A percentile compares a stretch with the other conserved stretches of the same genome.
phyloP scores from a whole-genome alignment of 2,329 filamentous ascomycete species.

The Apiospora aurea region DNA sequence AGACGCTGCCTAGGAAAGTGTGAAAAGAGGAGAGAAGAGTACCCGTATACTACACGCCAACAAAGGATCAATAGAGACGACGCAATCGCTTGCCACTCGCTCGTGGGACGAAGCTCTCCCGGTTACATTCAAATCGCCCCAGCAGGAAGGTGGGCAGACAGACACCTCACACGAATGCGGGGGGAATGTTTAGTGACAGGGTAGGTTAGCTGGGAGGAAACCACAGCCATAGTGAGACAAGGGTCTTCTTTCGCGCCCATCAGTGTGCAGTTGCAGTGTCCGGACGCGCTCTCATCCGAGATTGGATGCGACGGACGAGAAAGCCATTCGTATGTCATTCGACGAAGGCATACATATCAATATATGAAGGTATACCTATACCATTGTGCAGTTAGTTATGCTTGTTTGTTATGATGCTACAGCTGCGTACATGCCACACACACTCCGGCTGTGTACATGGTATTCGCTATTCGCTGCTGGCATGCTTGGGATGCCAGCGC shows the following conservation, averaged over 20 bases:
- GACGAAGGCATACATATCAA: too few species aligned
- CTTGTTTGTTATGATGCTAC: neutral
- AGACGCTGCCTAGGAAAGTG: neutral
- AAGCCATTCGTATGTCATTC: too few species aligned
- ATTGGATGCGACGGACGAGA: neutral
- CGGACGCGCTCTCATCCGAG: neutral
- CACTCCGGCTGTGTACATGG: too few species aligned
- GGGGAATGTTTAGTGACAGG: neutral
- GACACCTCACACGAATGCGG: neutral
- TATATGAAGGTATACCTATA: too few species aligned
- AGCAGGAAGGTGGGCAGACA: conserved; percentile 16
- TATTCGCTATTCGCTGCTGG: neutral
- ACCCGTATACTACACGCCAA: neutral
- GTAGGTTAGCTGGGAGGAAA: neutral
- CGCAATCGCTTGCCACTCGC: neutral
- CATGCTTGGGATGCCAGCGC: neutral
- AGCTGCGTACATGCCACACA: too few species aligned
- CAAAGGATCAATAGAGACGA: neutral
- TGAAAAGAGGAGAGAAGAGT: neutral
- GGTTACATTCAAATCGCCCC: neutral
- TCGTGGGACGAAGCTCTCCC: neutral
- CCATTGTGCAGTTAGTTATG: too few species aligned
- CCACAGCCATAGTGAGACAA: conserved; percentile 14
- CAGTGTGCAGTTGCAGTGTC: too few species aligned
- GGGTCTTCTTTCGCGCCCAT: conserved; percentile 1